These are phyloP conservation scores for Aspergillus flavus DNA, from an alignment of 2,329 filamentous ascomycete species.

Conservation along the genomic window DNA sequence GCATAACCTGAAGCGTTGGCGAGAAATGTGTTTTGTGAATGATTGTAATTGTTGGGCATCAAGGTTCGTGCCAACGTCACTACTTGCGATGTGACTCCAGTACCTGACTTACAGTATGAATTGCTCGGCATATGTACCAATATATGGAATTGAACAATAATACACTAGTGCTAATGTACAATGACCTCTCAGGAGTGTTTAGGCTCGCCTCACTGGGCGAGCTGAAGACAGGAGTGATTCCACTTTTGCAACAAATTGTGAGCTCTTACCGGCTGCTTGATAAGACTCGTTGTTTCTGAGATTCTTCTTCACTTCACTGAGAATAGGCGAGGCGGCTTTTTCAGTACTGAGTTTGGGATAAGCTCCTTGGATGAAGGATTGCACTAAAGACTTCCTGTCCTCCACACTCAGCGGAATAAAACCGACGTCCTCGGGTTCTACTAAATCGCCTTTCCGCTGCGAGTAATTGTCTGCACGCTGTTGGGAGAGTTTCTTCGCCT, in stretches of 20 bases:
- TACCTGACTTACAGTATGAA: not conserved
- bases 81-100: not conserved
- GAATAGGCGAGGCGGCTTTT: conserved; percentile 25
- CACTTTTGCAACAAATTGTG: conserved; percentile 42
- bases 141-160: not conserved
- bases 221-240: conserved; percentile 36
- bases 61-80: not conserved
- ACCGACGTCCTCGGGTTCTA: conserved; percentile 35
- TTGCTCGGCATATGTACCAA: not conserved
- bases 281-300: conserved; percentile 47
- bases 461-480: conserved; percentile 37
- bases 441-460: conserved; percentile 40
- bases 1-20: conserved; percentile 19
- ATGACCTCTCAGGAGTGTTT: not conserved
- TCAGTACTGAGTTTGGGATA: conserved; percentile 29
- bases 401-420: conserved; percentile 31
- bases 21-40: not conserved
- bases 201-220: conserved; percentile 31
- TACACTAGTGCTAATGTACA: conserved; percentile 16
- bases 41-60: not conserved
- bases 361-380: conserved; percentile 36
- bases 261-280: conserved; percentile 37
- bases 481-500: conserved; percentile 38
- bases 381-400: conserved; percentile 32
- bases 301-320: conserved; percentile 38